These are phyloP conservation scores for Carex sylvatica DNA, from an alignment of 202 grass and related monocot species.

Conservation along the genomic window DNA sequence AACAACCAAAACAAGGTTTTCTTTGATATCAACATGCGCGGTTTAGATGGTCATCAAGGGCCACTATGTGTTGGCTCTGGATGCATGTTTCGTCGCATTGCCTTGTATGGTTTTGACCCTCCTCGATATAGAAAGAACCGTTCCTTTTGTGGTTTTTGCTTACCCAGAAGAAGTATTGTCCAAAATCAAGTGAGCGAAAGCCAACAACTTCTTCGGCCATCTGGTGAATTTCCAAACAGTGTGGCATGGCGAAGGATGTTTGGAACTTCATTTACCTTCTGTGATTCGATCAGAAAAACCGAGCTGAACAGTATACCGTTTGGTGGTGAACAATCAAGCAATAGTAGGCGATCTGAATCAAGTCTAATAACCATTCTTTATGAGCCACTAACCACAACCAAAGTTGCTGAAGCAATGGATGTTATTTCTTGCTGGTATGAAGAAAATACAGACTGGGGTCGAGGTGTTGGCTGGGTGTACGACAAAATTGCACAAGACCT, in stretches of 20 bases:
- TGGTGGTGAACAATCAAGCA: slow-evolving; percentile 20
- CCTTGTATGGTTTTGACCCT: slow-evolving; percentile 58
- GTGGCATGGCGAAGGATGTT: slow-evolving; percentile 31
- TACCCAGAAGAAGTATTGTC: slow-evolving; percentile 1
- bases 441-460: slow-evolving; percentile 55
- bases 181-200: not conserved
- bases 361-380: not conserved
- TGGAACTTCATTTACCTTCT: slow-evolving; percentile 27
- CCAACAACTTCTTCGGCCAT: not conserved
- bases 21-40: slow-evolving; percentile 76
- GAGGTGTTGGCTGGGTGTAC: slow-evolving; percentile 62
- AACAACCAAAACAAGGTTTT: slow-evolving; percentile 83
- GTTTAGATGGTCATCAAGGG: slow-evolving; percentile 71
- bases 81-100: slow-evolving; percentile 56
- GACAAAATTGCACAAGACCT: slow-evolving; percentile 63
- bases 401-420: slow-evolving; percentile 25
- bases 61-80: slow-evolving; percentile 76
- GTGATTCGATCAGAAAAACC: slow-evolving; percentile 27
- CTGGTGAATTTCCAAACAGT: not conserved
- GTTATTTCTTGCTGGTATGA: slow-evolving; percentile 55
- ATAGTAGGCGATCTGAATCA: not conserved
- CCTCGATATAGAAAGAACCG: slow-evolving; percentile 44
- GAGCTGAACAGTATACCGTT: slow-evolving; percentile 1
- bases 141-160: slow-evolving; percentile 36
- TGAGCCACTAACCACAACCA: slow-evolving; percentile 20